Conservation (phyloP, 2,329 filamentous ascomycete species). For the Alternaria dauci region DNA sequence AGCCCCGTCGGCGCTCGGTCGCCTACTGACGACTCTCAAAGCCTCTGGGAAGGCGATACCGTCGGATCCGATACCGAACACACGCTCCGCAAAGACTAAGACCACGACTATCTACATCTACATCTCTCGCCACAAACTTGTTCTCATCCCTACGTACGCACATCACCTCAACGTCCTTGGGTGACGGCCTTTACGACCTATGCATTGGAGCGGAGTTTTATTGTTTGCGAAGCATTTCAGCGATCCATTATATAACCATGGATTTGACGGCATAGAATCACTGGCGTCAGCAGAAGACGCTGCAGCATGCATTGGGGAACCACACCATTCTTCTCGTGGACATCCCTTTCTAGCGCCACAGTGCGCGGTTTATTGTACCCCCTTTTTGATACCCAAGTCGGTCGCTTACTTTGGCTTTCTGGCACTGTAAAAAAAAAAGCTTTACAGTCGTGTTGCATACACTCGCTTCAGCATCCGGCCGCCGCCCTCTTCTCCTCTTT, state of each 20-base stretch:
- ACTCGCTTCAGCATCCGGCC: conserved; percentile 41
- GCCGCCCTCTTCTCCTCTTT: conserved; percentile 25
- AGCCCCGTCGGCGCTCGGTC: conserved; percentile 60
- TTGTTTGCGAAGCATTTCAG: conserved; percentile 49
- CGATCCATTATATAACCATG: conserved; percentile 29
- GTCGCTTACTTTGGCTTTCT: conserved; percentile 36
- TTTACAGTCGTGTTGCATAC: conserved; percentile 30
- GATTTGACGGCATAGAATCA: conserved; percentile 36
- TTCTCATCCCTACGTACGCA: conserved; percentile 37
- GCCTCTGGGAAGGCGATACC: conserved; percentile 66
- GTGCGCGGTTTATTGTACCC: conserved; percentile 28
- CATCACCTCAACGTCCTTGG: conserved; percentile 25
- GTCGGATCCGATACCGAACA: conserved; percentile 58
- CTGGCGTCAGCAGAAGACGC: conserved; percentile 24
- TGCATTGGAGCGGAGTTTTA: conserved; percentile 50
- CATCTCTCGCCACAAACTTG: conserved; percentile 19
- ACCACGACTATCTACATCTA: conserved; percentile 14
- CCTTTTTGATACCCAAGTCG: conserved; percentile 48
- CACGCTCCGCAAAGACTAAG: conserved; percentile 33
- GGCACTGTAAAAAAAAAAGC: conserved; percentile 20
- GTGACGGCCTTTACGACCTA: conserved; percentile 49
- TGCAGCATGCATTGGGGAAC: conserved; percentile 19
- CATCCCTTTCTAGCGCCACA: conserved; percentile 19
- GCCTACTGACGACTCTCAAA: conserved; percentile 65
- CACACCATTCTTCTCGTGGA: conserved; percentile 22